Base-by-base conservation (phyloP, 2,329 filamentous ascomycete species). In the Penicillium olsonii region DNA sequence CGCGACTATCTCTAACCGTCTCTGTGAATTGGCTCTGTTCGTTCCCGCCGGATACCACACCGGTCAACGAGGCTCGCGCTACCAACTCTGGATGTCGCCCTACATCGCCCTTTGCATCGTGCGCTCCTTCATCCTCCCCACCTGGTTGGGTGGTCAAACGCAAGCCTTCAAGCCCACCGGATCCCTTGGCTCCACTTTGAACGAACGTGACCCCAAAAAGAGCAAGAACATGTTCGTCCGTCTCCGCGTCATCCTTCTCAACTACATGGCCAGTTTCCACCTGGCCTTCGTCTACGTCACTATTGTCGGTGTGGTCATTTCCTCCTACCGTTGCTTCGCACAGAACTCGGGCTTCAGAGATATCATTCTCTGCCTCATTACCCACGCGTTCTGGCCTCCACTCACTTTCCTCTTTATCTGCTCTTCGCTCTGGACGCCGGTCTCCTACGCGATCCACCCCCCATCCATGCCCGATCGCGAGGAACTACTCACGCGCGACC, bases 311-410 rank as follows among this genome's bases (percentile, higher is more conserved):
- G 78, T 81, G 27, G 72, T 73, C 6, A 60, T 79, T 41, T 78
- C 77, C 2, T 75, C 75, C 5, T 82, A 78, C 67, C 77, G 77
- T 50, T 79, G 76, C 63, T 76, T 80, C 57, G 63, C 70, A 29
- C 59, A 69, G 14, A 64, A 75, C 19, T 60, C 68, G 17, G 61
- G 65, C 4, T 65, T 69, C 27, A 67, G 67, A 54, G 70, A 73
- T 9, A 67, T 76, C n/a, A 68, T 83, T 14, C 61, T 79, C 40
- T 77, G 75, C 56, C 69, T 86, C 4, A 62, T 85, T 34, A 84
- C 81, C 0, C 81, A 84, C 62, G 81, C 80, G 11, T 81, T 80
- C 68, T 85, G 83, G 83, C 82, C 82, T 5, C 83, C 83, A 0
- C 59, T 84, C 37, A 78, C 80, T 0, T 84, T 82, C 68, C 59